Evolutionary conservation across 2,329 filamentous ascomycete genomes (phyloP).

Genomic region (Cladosporium sp.): DNA sequence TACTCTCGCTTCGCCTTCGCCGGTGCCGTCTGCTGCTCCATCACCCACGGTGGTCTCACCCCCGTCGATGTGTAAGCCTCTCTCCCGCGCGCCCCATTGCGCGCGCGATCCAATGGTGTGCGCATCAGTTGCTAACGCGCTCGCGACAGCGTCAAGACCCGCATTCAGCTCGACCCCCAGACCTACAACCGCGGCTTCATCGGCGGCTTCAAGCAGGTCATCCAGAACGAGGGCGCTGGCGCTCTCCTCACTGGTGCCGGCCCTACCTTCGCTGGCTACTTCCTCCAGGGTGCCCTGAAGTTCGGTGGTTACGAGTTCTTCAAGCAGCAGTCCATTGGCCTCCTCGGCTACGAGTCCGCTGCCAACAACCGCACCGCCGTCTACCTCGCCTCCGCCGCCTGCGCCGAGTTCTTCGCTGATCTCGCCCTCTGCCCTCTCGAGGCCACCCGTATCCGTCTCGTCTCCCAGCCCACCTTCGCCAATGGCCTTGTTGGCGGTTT

Average conservation of each 20-base stretch:
- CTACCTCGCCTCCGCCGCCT: constrained; percentile 65
- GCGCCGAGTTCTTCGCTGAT: constrained; percentile 65
- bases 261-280: constrained; percentile 84
- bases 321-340: constrained; percentile 85
- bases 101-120: background rate
- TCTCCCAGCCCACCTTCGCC: constrained; percentile 81
- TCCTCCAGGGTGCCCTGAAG: constrained; percentile 90
- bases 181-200: constrained; percentile 87
- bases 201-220: constrained; percentile 81
- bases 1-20: constrained; percentile 97
- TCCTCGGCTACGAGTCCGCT: constrained; percentile 71
- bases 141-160: constrained; percentile 78
- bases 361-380: constrained; percentile 73
- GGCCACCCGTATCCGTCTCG: constrained; percentile 88
- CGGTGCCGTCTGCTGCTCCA: constrained; percentile 94
- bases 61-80: constrained; percentile 96
- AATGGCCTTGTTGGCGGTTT: constrained; percentile 75
- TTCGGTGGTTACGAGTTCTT: constrained; percentile 95
- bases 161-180: constrained; percentile 85
- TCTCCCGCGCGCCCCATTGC: constrained; percentile 29
- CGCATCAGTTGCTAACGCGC: constrained; percentile 17
- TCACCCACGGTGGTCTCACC: constrained; percentile 95
- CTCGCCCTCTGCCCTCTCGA: constrained; percentile 85
- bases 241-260: constrained; percentile 82
- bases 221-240: constrained; percentile 77